Conservation (phyloP, 306 rosid species). For the Fragaria ananassa region DNA sequence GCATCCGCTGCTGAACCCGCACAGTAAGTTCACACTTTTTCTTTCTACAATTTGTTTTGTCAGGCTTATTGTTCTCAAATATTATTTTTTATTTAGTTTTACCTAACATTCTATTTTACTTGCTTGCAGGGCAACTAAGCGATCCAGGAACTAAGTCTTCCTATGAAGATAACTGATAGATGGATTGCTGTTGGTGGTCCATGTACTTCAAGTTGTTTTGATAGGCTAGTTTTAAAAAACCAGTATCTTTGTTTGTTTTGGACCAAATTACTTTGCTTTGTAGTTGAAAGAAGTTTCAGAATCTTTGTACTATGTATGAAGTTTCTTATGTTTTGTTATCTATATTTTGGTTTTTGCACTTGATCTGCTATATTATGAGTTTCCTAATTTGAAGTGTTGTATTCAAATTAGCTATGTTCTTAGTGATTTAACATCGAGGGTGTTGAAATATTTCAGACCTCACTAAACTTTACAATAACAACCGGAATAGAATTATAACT, state of each 20-base stretch:
- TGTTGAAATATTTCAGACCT: neutral
- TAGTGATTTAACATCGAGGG: neutral
- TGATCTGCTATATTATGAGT: neutral
- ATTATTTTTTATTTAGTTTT: too few species aligned
- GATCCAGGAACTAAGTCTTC: constrained; percentile 57
- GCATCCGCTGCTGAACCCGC: constrained; percentile 37
- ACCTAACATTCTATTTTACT: neutral
- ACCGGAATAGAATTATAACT: too few species aligned
- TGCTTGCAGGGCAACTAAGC: constrained; percentile 66
- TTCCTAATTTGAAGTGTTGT: neutral
- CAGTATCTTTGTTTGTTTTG: constrained; percentile 33
- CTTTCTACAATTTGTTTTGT: neutral
- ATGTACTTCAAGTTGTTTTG: constrained; percentile 14
- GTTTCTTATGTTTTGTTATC: constrained; percentile 8
- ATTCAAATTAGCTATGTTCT: neutral
- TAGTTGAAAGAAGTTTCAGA: constrained; percentile 36
- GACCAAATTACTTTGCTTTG: constrained; percentile 31
- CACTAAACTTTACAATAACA: neutral
- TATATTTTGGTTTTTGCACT: constrained; percentile 9
- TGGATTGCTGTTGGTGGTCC: constrained; percentile 15
- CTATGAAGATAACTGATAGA: constrained; percentile 21
- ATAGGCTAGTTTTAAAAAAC: constrained; percentile 50
- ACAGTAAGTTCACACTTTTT: constrained; percentile 47
- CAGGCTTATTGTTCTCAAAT: neutral
- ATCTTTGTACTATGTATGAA: constrained; percentile 23